Evolutionary conservation across 495 filamentous ascomycete species (phyloP).

Genomic region (Rhypophila decipiens): DNA sequence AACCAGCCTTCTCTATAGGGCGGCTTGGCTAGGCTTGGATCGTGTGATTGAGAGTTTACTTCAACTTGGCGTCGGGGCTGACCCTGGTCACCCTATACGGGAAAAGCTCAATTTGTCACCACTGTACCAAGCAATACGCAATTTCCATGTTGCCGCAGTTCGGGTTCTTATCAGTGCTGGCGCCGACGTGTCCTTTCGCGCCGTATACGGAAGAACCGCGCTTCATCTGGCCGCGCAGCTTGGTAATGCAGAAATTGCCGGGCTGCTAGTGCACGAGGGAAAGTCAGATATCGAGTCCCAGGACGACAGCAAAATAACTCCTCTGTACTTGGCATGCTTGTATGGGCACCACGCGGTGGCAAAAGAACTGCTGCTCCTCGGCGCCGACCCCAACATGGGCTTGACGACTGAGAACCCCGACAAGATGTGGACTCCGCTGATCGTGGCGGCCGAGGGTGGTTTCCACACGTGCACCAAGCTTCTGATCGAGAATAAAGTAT

Average conservation of each 20-base stretch:
- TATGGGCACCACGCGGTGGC: slow-evolving; percentile 1
- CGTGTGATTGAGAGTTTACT: slow-evolving; percentile 2
- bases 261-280: slow-evolving; percentile 2
- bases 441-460: not conserved
- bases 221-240: not conserved
- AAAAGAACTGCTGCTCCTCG: not conserved
- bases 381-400: slow-evolving; percentile 2
- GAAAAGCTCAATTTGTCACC: not conserved
- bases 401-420: not conserved
- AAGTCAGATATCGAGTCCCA: not conserved
- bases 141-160: slow-evolving; percentile 2
- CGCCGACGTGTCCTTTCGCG: slow-evolving; percentile 1
- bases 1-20: not conserved
- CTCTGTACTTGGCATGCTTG: slow-evolving; percentile 2
- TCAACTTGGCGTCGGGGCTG: not conserved
- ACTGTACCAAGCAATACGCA: slow-evolving; percentile 1
- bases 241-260: not conserved
- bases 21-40: slow-evolving; percentile 1
- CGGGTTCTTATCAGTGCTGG: slow-evolving; percentile 1
- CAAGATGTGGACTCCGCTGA: not conserved
- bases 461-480: slow-evolving; percentile 1
- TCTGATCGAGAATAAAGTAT: not conserved
- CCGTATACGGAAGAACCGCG: not conserved
- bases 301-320: not conserved
- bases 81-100: slow-evolving; percentile 1